Evolutionary conservation across 192 early-diverging fungal species (phyloP).

Genomic region (Backusella parvicylindrica): DNA sequence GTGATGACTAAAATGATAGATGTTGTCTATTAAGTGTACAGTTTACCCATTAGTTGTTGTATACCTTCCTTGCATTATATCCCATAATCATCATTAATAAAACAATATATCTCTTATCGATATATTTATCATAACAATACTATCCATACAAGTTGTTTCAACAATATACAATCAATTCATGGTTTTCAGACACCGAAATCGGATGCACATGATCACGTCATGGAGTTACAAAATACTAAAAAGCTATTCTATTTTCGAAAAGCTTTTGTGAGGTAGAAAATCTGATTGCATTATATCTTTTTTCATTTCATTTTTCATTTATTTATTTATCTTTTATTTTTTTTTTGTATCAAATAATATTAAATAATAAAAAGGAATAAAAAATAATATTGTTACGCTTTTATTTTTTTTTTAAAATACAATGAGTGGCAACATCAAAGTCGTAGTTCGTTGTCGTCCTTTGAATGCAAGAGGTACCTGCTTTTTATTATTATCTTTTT

Average conservation of each 20-base stretch:
- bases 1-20: background rate
- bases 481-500: background rate
- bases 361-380: background rate
- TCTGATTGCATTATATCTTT: background rate
- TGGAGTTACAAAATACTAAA: background rate
- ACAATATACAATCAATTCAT: too few relatives aligned
- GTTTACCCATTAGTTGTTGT: background rate
- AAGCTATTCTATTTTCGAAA: background rate
- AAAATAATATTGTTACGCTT: background rate
- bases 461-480: slow-evolving; percentile 63
- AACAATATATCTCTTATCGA: background rate
- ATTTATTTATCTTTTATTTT: background rate
- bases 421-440: slow-evolving; percentile 54
- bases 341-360: background rate
- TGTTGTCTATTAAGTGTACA: background rate
- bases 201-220: background rate
- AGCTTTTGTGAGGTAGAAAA: background rate
- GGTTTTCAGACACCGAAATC: background rate
- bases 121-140: background rate
- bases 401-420: background rate
- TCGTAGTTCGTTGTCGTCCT: slow-evolving; percentile 77
- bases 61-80: background rate
- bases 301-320: too few relatives aligned
- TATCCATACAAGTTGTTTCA: background rate
- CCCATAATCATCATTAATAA: background rate